Evolutionary conservation across 108 stramenopile genomes (phyloP).

Genomic region (Skeletonema menzelii): DNA sequence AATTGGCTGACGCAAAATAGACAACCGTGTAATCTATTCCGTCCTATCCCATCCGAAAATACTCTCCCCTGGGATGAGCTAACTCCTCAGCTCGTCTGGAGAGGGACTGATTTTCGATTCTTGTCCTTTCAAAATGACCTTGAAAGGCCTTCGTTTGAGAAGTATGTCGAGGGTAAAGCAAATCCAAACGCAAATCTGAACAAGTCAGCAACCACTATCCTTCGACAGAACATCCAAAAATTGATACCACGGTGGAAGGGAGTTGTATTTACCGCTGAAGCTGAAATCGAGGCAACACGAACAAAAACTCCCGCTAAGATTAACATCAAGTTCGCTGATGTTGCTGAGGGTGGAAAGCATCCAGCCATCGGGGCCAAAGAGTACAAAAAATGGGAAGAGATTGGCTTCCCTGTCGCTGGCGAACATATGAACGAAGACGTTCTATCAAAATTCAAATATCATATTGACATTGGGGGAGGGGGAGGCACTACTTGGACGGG

Average conservation of each 20-base stretch:
- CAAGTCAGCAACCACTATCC: background rate
- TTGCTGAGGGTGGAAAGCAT: background rate
- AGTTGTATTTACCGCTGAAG: background rate
- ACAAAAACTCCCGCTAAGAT: background rate
- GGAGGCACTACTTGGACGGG: constrained; percentile 16
- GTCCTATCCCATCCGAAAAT: background rate
- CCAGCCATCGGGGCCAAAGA: background rate
- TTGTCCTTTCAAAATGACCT: background rate
- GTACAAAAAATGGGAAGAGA: constrained; percentile 2
- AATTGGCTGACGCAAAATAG: background rate
- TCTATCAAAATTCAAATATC: constrained; percentile 23
- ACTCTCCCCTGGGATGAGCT: constrained; percentile 10
- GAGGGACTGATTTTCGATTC: constrained; percentile 34
- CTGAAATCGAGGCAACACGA: background rate
- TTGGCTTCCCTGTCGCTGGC: constrained; percentile 5
- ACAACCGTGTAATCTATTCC: background rate
- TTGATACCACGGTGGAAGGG: constrained; percentile 1
- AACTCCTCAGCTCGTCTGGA: constrained; percentile 30
- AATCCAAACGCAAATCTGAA: background rate
- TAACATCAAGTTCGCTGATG: background rate
- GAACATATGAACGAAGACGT: background rate
- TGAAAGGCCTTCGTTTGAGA: background rate
- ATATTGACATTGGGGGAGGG: constrained; percentile 34
- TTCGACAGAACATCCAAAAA: background rate
- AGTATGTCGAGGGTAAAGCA: background rate